phyloP scores from a whole-genome alignment of 345 rosid genomes.

The Aethionema arabicum region DNA sequence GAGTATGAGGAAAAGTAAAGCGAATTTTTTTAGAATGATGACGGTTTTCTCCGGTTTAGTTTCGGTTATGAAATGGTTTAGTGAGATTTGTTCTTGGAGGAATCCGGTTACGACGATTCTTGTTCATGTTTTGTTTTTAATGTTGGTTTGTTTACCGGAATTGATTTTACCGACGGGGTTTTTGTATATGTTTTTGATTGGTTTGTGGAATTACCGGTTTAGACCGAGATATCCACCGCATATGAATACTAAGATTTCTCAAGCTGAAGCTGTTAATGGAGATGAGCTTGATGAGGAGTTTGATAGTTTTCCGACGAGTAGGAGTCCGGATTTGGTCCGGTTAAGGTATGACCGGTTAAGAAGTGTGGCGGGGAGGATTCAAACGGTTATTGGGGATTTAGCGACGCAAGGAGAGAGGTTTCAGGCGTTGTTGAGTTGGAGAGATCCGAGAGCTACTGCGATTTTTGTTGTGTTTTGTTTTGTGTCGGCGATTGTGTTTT shows the following conservation, averaged over 20 bases:
- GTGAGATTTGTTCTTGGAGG: slow-evolving; percentile 80
- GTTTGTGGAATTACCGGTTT: slow-evolving; percentile 86
- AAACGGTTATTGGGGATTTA: slow-evolving; percentile 91
- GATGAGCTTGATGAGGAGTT: slow-evolving; percentile 97
- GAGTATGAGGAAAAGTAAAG: slow-evolving; percentile 98
- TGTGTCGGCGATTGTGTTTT: slow-evolving; percentile 75
- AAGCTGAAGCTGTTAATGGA: slow-evolving; percentile 78
- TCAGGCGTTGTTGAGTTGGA: slow-evolving; percentile 90
- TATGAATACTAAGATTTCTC: slow-evolving; percentile 92
- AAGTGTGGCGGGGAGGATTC: slow-evolving; percentile 93
- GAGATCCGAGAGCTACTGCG: slow-evolving; percentile 91
- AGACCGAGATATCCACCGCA: slow-evolving; percentile 97
- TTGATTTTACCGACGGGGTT: slow-evolving; percentile 82
- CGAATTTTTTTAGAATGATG: slow-evolving; percentile 87
- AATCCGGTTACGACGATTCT: slow-evolving; percentile 86
- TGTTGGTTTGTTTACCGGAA: slow-evolving; percentile 89
- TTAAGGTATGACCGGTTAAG: slow-evolving; percentile 94
- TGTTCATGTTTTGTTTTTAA: slow-evolving; percentile 77
- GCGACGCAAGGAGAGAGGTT: slow-evolving; percentile 94
- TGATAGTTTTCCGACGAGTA: slow-evolving; percentile 78
- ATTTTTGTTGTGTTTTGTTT: slow-evolving; percentile 73
- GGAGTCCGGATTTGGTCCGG: slow-evolving; percentile 68
- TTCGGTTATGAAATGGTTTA: slow-evolving; percentile 82
- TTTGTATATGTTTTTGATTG: slow-evolving; percentile 90
- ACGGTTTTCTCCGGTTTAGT: slow-evolving; percentile 69